Evolutionary conservation across 768 basidiomycete species (phyloP).

Genomic region (Piloderma croceum): DNA sequence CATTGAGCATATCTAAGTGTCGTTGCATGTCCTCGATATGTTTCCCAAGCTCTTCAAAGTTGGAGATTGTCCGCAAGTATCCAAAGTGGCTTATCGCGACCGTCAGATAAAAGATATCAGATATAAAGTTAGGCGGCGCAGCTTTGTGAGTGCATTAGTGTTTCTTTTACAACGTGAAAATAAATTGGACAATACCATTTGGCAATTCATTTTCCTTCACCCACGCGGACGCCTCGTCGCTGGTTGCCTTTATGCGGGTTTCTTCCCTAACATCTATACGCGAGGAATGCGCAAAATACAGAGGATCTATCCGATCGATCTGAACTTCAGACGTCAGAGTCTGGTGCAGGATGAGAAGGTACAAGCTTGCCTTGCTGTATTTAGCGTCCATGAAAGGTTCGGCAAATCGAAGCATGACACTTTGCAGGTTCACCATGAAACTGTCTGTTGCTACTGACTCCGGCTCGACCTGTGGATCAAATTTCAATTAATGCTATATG

Average conservation of each 20-base stretch:
- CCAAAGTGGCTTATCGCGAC: conserved; percentile 89
- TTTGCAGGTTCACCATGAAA: conserved; percentile 88
- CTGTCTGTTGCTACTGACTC: conserved; percentile 84
- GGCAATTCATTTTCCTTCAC: conserved; percentile 42
- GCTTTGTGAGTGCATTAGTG: conserved; percentile 29
- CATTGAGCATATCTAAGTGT: conserved; percentile 69
- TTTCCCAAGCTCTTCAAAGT: conserved; percentile 66
- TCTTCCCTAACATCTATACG: conserved; percentile 81
- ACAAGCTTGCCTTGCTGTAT: conserved; percentile 66
- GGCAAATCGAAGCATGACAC: conserved; percentile 76
- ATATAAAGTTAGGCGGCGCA: conserved; percentile 85
- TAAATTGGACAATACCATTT: conserved; percentile 30
- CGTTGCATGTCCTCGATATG: conserved; percentile 72
- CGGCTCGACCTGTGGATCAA: conserved; percentile 61
- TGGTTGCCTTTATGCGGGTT: conserved; percentile 90
- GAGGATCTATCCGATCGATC: conserved; percentile 88
- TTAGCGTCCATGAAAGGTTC: conserved; percentile 93
- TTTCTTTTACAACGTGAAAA: background rate
- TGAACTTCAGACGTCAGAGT: conserved; percentile 22
- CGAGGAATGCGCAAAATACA: conserved; percentile 68
- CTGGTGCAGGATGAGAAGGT: background rate
- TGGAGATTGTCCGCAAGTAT: conserved; percentile 73
- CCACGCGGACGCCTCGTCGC: conserved; percentile 79
- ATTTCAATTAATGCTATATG: no score
- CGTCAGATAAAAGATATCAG: conserved; percentile 88